phyloP scores from a whole-genome alignment of 495 filamentous ascomycete species.

The Hypoxylon rickii region DNA sequence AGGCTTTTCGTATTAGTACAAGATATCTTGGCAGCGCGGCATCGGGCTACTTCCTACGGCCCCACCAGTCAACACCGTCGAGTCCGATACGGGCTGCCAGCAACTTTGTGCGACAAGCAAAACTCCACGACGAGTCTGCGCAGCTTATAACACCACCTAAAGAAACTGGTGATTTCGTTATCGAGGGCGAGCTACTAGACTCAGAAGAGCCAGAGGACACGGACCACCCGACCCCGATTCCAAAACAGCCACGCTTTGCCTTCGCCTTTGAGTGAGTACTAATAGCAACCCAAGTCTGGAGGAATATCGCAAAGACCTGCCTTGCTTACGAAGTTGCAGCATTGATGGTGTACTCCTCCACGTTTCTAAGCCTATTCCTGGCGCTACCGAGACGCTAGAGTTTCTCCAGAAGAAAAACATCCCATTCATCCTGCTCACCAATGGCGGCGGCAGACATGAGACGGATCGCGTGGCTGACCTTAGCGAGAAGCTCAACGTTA shows the following conservation, averaged over 20 bases:
- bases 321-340: constrained; percentile 48
- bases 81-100: constrained; percentile 6
- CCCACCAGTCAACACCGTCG: constrained; percentile 19
- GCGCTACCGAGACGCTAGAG: constrained; percentile 73
- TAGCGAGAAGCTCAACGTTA: constrained; percentile 60
- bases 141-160: constrained; percentile 1
- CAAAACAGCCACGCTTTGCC: constrained; percentile 55
- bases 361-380: constrained; percentile 76
- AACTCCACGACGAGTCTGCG: constrained; percentile 1
- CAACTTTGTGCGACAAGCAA: neutral
- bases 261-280: constrained; percentile 81
- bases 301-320: neutral
- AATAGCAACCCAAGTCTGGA: constrained; percentile 1
- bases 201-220: too few species aligned
- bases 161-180: too few species aligned
- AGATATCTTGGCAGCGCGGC: constrained; percentile 3
- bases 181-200: too few species aligned
- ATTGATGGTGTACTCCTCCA: constrained; percentile 97
- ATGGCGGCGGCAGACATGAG: constrained; percentile 84
- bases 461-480: constrained; percentile 70
- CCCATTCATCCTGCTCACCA: constrained; percentile 86
- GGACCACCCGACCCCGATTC: neutral
- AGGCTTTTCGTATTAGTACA: constrained; percentile 12
- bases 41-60: constrained; percentile 15
- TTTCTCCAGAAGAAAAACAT: constrained; percentile 72